Conservation (phyloP, 495 filamentous ascomycete genomes). For the Penicillium antarcticum region DNA sequence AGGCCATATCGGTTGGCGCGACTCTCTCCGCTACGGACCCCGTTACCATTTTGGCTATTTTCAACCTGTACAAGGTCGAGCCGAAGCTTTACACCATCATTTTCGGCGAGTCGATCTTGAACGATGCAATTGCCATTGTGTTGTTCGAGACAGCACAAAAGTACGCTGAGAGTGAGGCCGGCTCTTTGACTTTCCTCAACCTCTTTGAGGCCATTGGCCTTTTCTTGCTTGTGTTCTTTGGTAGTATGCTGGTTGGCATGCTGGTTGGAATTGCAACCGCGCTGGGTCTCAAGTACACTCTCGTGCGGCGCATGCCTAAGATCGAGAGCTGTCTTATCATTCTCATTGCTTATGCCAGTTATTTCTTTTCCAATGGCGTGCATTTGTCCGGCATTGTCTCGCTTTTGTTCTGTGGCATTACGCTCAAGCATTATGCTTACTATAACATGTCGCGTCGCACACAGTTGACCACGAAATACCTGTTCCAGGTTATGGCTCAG, state of each 20-base stretch:
- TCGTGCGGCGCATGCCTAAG: slow-evolving; percentile 85
- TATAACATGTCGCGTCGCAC: slow-evolving; percentile 99
- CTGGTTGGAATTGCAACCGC: slow-evolving; percentile 83
- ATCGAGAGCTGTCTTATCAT: slow-evolving; percentile 96
- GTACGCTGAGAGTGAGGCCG: slow-evolving; percentile 63
- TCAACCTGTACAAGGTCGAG: slow-evolving; percentile 98
- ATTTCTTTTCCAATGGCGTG: slow-evolving; percentile 94
- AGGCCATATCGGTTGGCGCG: slow-evolving; percentile 92
- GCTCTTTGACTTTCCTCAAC: slow-evolving; percentile 65
- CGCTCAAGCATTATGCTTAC: slow-evolving; percentile 97
- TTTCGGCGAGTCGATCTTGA: slow-evolving; percentile 96
- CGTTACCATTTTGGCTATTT: slow-evolving; percentile 95
- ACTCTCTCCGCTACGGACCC: slow-evolving; percentile 96
- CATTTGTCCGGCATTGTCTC: slow-evolving; percentile 97
- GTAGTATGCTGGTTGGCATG: slow-evolving; percentile 84
- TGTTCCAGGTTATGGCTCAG: slow-evolving; percentile 93
- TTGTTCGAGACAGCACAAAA: slow-evolving; percentile 96
- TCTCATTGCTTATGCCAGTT: slow-evolving; percentile 90
- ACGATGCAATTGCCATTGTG: slow-evolving; percentile 97
- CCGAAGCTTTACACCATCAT: slow-evolving; percentile 98
- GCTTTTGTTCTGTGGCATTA: slow-evolving; percentile 95
- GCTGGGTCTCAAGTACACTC: slow-evolving; percentile 86
- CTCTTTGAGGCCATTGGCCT: slow-evolving; percentile 88
- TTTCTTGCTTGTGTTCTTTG: slow-evolving; percentile 95
- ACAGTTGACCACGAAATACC: slow-evolving; percentile 95